Evolutionary conservation across 2,329 filamentous ascomycete genomes (phyloP).

Genomic region (Sclerotinia sclerotiorum): DNA sequence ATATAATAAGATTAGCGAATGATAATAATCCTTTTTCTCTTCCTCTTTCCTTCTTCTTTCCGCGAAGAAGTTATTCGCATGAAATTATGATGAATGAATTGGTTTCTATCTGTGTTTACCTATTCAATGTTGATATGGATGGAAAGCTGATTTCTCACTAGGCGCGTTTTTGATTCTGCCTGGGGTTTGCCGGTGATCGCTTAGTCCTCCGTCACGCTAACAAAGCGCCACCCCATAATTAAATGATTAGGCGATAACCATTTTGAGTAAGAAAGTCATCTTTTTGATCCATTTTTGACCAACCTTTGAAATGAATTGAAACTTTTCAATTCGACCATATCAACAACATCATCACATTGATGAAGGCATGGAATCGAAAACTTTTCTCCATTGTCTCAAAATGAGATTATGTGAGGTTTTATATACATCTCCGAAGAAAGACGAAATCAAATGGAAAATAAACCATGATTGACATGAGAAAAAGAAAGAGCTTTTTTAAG

Average conservation of each 20-base stretch:
- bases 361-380: background rate
- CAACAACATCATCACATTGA: background rate
- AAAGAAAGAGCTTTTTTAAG: background rate
- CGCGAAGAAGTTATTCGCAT: constrained; percentile 3
- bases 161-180: constrained; percentile 17
- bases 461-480: background rate
- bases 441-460: constrained; percentile 4
- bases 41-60: background rate
- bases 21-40: background rate
- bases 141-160: constrained; percentile 22
- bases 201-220: constrained; percentile 16
- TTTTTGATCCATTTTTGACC: background rate
- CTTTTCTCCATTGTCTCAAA: background rate
- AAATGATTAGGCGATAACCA: background rate
- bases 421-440: background rate
- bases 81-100: constrained; percentile 16
- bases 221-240: constrained; percentile 10
- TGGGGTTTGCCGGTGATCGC: constrained; percentile 18
- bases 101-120: background rate
- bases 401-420: background rate
- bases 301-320: background rate
- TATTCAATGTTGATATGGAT: constrained; percentile 14
- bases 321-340: background rate
- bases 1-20: background rate
- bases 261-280: background rate